Base-by-base conservation (phyloP, 805 yeast species). In the Alloascoidea africana region DNA sequence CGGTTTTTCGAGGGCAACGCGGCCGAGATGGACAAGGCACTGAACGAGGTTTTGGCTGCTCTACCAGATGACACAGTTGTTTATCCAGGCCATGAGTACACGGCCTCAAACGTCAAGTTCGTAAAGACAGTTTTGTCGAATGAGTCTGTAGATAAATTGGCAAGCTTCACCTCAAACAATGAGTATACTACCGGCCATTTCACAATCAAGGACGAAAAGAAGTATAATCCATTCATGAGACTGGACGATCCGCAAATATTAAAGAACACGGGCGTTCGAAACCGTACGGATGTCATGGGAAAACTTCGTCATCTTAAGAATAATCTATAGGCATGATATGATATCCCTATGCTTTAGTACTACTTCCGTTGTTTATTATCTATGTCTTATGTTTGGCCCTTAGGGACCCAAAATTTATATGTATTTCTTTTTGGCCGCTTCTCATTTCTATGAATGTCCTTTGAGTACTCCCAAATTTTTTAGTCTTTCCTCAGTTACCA, bases 31-130 rank as follows among this genome's bases (percentile, higher is more conserved):
- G 70, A 78, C 46, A 44, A 46, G 1, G 70, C 94, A 0, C 64
- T 91, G 48, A 75, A 73, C 47, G 54, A 60, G 14, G 59, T 68
- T 6, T 62, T 91, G 41, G 79, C 67, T 2, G 37, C 44, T 6
- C 63, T 89, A 38, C 87, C 94, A 0, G 56, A 60, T 15, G 78
- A 73, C 5, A 85, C 96, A 0, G 54, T 56, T 30, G 86, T 87
- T 2, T 89, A 73, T 52, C 89, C 96, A 2, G 99, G 99, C 2
- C 99, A 91, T 56, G 99, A 91, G 59, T 91, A 91, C 59, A 91
- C 98, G 4, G 68, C 65, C 46, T 66, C 82, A 17, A 89, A 91
- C 53, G 78, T 81, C 16, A 70, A 67, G 45, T 91, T 91, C 55
- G 83, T 91, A 14, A 67, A 72, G 45, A 66, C 76, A 2, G 73